Percentiles rank a stretch among this genome's conserved stretches.
These are phyloP conservation scores for Daldinia caldariorum DNA, from an alignment of 495 filamentous ascomycete genomes.

Conservation along the genomic window DNA sequence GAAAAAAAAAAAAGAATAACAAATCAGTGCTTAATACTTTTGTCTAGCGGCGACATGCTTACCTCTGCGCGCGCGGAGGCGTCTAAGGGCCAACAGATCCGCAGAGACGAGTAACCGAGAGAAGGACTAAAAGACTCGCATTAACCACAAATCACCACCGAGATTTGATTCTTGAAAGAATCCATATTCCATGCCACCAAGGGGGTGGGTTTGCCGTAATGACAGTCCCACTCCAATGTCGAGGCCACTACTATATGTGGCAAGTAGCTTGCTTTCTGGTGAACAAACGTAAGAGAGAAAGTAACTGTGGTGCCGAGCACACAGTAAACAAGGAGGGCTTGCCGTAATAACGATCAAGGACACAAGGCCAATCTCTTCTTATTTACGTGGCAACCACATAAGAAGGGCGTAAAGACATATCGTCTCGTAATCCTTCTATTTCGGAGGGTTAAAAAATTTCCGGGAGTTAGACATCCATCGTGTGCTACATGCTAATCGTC, in stretches of 20 bases:
- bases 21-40: slow-evolving; percentile 36
- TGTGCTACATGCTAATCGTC: slow-evolving; percentile 16
- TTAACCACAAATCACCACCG: slow-evolving; percentile 2
- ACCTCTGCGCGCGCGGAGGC: slow-evolving; percentile 8
- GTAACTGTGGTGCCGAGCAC: not conserved
- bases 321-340: slow-evolving; percentile 12
- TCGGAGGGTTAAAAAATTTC: not conserved
- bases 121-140: slow-evolving; percentile 17
- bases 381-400: not conserved
- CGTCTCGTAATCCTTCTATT: not conserved
- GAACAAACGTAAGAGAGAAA: slow-evolving; percentile 18
- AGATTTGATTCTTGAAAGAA: slow-evolving; percentile 10
- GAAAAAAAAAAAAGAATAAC: slow-evolving; percentile 19
- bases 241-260: slow-evolving; percentile 21
- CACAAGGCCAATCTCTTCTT: slow-evolving; percentile 4
- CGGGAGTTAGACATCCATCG: not conserved
- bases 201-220: slow-evolving; percentile 5
- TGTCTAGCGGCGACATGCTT: slow-evolving; percentile 40
- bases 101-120: slow-evolving; percentile 7
- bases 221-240: slow-evolving; percentile 3
- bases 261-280: slow-evolving; percentile 2
- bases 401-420: not conserved
- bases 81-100: slow-evolving; percentile 11
- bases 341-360: slow-evolving; percentile 4
- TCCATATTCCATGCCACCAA: slow-evolving; percentile 9